These are phyloP conservation scores for Talaromyces sp. DNA, from an alignment of 2,329 filamentous ascomycete genomes.

Conservation along the genomic window DNA sequence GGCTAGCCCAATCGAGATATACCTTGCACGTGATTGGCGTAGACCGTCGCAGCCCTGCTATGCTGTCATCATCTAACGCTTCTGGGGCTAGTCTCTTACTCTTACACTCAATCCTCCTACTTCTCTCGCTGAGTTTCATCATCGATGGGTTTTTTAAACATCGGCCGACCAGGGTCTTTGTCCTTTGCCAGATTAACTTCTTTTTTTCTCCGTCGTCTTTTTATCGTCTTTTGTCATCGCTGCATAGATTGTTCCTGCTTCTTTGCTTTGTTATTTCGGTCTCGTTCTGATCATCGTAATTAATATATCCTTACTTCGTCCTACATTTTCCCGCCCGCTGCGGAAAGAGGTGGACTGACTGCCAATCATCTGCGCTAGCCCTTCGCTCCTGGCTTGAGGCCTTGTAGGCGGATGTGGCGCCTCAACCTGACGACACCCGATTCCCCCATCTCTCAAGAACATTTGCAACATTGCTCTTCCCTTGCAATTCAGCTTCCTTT, in stretches of 20 bases:
- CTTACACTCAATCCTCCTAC: not conserved
- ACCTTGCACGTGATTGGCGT: not conserved
- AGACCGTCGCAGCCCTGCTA: not conserved
- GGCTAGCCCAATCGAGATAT: not conserved
- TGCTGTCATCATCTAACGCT: constrained; percentile 4
- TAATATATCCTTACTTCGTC: constrained; percentile 8
- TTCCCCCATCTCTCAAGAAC: constrained; percentile 1
- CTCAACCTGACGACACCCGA: constrained; percentile 13
- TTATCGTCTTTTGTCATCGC: not conserved
- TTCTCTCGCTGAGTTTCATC: constrained; percentile 1
- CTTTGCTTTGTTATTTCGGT: not conserved
- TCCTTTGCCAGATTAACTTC: not conserved
- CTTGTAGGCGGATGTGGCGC: constrained; percentile 13
- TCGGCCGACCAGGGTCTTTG: not conserved
- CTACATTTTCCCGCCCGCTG: constrained; percentile 1
- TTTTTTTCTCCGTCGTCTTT: not conserved
- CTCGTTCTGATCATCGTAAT: not conserved
- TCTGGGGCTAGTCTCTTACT: not conserved
- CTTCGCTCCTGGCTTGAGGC: constrained; percentile 3
- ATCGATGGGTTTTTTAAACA: not conserved
- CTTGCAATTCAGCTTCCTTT: not conserved
- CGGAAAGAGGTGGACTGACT: not conserved
- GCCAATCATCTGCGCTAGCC: not conserved
- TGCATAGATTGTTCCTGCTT: constrained; percentile 2
- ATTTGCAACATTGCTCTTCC: not conserved